Conservation (phyloP, 352 stramenopile species). For the Lagenidium sp. region DNA sequence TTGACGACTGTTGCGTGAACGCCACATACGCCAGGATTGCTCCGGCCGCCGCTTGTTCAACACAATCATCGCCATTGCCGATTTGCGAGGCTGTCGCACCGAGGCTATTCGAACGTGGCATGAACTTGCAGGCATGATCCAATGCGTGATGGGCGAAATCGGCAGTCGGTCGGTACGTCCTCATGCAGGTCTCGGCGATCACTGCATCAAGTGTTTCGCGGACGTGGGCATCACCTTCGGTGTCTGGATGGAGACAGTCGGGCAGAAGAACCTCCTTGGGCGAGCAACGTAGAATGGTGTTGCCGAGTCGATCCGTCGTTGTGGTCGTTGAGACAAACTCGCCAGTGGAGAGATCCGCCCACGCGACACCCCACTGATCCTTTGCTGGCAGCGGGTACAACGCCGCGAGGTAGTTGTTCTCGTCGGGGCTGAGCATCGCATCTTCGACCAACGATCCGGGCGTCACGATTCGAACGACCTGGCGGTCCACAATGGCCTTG, state of each 20-base stretch:
- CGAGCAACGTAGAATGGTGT: slow-evolving; percentile 44
- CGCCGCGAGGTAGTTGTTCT: slow-evolving; percentile 74
- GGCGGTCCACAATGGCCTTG: slow-evolving; percentile 56
- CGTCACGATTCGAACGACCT: slow-evolving; percentile 71
- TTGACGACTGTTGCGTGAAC: slow-evolving; percentile 42
- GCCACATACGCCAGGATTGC: slow-evolving; percentile 60
- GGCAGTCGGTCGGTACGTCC: slow-evolving; percentile 34
- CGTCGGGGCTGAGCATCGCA: slow-evolving; percentile 59
- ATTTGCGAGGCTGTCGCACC: background rate
- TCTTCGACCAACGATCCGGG: slow-evolving; percentile 69
- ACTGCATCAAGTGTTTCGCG: slow-evolving; percentile 21
- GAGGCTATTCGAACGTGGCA: background rate
- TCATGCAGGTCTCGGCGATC: slow-evolving; percentile 45
- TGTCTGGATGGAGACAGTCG: slow-evolving; percentile 6
- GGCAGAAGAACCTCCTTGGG: slow-evolving; percentile 66
- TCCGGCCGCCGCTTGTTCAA: slow-evolving; percentile 27
- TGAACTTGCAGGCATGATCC: too few species aligned
- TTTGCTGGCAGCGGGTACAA: slow-evolving; percentile 21
- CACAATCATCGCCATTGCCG: background rate
- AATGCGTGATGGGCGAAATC: too few species aligned
- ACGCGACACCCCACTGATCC: slow-evolving; percentile 44
- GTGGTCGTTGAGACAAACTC: slow-evolving; percentile 64
- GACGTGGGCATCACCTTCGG: background rate
- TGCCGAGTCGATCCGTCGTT: slow-evolving; percentile 45
- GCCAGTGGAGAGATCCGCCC: slow-evolving; percentile 68